These are phyloP conservation scores for Onygenales sp. DNA, from an alignment of 2,329 filamentous ascomycete species.

Conservation along the genomic window DNA sequence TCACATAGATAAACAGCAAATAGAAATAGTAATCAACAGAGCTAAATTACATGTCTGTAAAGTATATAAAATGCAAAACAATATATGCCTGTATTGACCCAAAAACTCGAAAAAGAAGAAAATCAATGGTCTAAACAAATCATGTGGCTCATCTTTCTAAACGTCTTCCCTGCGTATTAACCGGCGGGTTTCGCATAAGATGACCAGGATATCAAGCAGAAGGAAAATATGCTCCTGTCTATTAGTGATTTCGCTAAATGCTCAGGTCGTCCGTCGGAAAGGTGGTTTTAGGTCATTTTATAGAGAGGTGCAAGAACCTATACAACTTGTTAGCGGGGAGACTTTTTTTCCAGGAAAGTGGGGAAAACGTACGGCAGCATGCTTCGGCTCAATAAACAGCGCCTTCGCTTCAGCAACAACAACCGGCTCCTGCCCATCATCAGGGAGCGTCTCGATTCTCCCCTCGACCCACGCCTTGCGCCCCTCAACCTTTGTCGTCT, in stretches of 20 bases:
- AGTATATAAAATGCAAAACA: not conserved
- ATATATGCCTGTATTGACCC: not conserved
- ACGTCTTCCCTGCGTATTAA: no score
- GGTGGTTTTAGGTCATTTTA: slow-evolving; percentile 2
- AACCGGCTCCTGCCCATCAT: slow-evolving; percentile 59
- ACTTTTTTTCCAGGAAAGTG: not conserved
- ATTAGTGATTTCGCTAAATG: no score
- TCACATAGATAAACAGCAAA: not conserved
- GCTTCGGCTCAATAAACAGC: slow-evolving; percentile 50
- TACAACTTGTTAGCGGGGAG: not conserved
- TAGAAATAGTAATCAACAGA: not conserved
- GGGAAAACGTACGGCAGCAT: slow-evolving; percentile 57
- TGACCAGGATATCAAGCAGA: no score
- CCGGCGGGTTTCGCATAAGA: no score
- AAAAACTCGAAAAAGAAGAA: not conserved
- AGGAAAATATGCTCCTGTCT: no score
- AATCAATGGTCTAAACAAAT: not conserved
- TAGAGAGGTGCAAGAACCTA: slow-evolving; percentile 13
- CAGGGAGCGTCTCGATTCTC: slow-evolving; percentile 44
- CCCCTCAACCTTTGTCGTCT: slow-evolving; percentile 30
- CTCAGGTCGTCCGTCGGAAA: not conserved
- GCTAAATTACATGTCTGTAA: not conserved
- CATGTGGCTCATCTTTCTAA: not conserved
- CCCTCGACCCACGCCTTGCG: slow-evolving; percentile 30
- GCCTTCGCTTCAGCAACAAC: slow-evolving; percentile 51